Evolutionary conservation across 2,329 filamentous ascomycete species (phyloP).

Genomic region (Aspergillus pseudotamarii): DNA sequence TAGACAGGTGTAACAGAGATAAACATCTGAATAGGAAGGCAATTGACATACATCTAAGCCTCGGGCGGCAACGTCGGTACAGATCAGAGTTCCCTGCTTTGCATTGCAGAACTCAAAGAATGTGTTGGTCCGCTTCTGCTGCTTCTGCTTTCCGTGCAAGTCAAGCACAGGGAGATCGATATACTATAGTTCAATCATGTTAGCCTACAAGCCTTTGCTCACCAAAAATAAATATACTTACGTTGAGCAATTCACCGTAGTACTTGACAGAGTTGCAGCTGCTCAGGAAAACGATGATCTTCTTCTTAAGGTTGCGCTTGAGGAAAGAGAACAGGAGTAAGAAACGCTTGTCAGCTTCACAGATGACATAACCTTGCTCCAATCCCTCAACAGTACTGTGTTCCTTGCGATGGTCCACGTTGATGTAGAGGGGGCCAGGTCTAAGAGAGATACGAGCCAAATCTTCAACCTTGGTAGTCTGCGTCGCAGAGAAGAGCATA

Average conservation of each 20-base stretch:
- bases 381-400: conserved; percentile 90
- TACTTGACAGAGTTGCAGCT: conserved; percentile 95
- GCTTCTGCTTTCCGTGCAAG: conserved; percentile 94
- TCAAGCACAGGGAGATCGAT: conserved; percentile 89
- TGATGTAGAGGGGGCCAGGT: conserved; percentile 91
- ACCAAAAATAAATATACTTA: not conserved
- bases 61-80: conserved; percentile 93
- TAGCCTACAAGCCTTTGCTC: not conserved
- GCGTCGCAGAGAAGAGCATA: conserved; percentile 97
- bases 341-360: conserved; percentile 92
- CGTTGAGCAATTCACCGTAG: conserved; percentile 88
- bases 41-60: conserved; percentile 73
- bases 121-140: conserved; percentile 97
- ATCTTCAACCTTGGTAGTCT: conserved; percentile 98
- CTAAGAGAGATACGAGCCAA: conserved; percentile 90
- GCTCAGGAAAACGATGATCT: conserved; percentile 96
- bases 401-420: conserved; percentile 88
- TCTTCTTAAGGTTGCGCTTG: conserved; percentile 89
- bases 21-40: not conserved
- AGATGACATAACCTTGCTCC: conserved; percentile 94
- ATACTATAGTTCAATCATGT: conserved; percentile 52
- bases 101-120: conserved; percentile 97
- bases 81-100: conserved; percentile 83
- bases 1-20: conserved; percentile 15
- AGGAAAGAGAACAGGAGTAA: conserved; percentile 92